Conservation (phyloP, 108 stramenopile genomes). For the Fistulifera pelliculosa region DNA sequence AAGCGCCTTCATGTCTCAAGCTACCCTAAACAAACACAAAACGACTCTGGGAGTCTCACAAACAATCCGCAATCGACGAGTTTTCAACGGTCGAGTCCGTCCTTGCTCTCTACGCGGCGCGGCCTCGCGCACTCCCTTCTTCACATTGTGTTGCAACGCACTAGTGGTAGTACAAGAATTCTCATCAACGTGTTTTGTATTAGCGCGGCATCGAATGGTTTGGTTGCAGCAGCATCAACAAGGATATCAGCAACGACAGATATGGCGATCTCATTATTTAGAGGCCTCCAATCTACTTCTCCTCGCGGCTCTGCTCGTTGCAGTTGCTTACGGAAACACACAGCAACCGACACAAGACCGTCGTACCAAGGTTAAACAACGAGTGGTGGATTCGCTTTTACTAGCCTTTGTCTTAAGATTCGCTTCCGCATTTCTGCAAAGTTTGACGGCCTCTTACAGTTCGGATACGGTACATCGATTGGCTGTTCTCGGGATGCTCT, state of each 20-base stretch:
- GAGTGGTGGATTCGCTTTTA: conserved; percentile 41
- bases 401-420: conserved; percentile 42
- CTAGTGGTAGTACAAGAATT: conserved; percentile 67
- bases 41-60: too few relatives aligned
- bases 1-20: too few relatives aligned
- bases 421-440: conserved; percentile 39
- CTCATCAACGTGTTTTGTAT: conserved; percentile 41
- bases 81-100: too few relatives aligned
- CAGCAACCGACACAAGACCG: conserved; percentile 3
- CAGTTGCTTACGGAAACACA: conserved; percentile 13
- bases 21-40: too few relatives aligned
- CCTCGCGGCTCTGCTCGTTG: conserved; percentile 27
- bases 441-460: conserved; percentile 70
- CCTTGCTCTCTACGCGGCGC: not conserved
- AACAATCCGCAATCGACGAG: too few relatives aligned
- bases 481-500: conserved; percentile 40
- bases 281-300: conserved; percentile 10
- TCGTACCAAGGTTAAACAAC: conserved; percentile 16
- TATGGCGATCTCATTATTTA: too few relatives aligned
- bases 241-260: not conserved
- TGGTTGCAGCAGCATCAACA: conserved; percentile 9
- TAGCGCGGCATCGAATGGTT: conserved; percentile 38
- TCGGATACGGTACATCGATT: conserved; percentile 66
- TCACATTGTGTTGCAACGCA: not conserved
- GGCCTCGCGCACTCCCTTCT: not conserved